Evolutionary conservation across 441 rosid genomes (phyloP).

Genomic region (Geranium incanum): DNA sequence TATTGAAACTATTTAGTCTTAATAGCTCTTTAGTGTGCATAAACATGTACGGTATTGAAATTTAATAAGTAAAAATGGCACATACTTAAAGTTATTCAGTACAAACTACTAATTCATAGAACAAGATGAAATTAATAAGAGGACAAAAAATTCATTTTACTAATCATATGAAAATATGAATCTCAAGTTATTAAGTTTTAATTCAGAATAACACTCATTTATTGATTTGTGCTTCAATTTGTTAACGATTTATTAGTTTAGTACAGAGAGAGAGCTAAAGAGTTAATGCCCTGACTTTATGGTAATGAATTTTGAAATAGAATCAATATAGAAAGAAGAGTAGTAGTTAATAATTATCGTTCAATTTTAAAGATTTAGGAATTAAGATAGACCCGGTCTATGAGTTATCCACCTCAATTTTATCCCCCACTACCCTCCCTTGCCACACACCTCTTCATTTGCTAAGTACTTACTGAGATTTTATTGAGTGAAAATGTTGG

Average conservation of each 20-base stretch:
- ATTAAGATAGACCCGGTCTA: too few relatives aligned
- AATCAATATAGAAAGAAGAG: neutral
- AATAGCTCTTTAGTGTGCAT: too few relatives aligned
- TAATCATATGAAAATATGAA: neutral
- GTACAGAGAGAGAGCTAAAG: neutral
- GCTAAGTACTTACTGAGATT: too few relatives aligned
- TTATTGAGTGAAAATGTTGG: too few relatives aligned
- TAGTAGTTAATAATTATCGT: too few relatives aligned
- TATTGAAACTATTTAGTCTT: too few relatives aligned
- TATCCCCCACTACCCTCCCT: too few relatives aligned
- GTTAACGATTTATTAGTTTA: neutral
- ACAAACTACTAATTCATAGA: conserved; percentile 2
- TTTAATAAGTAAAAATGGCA: neutral
- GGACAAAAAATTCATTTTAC: too few relatives aligned
- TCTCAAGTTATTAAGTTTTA: neutral
- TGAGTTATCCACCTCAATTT: too few relatives aligned
- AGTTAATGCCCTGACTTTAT: conserved; percentile 3
- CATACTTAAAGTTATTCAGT: neutral
- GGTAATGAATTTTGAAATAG: neutral
- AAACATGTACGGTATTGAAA: neutral
- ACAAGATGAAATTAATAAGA: neutral
- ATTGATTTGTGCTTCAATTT: neutral
- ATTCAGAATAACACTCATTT: neutral
- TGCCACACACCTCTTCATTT: too few relatives aligned
- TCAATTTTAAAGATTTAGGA: too few relatives aligned